Base-by-base conservation (phyloP, 495 filamentous ascomycete species). In the Geoglossum glabrum region DNA sequence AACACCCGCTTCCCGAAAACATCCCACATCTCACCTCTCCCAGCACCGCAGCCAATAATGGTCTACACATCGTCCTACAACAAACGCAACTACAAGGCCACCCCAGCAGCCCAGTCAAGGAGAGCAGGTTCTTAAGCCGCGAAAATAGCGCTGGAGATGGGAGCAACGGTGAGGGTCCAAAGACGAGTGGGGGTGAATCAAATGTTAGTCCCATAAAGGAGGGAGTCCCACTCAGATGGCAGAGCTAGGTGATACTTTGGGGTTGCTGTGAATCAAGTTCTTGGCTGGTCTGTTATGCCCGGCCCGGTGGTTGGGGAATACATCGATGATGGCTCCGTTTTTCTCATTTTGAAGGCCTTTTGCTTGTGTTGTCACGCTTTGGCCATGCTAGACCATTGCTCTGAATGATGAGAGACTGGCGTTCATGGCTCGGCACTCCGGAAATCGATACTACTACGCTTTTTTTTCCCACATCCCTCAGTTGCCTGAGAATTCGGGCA, bases 1-100 rank as follows among this genome's bases (percentile, higher is more conserved):
- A 93, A 69, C 92, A 98, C 70, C 92, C 92, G 31, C 80, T 89
- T 54, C 92, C 92, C 57, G 90, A 98, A 70, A 85, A 94, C 72
- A 98, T 98, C 73, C 92, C 92, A 27, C 92, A 98, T 70, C 75
- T 90, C 59, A 81, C 85, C 36, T 86, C 85, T 45, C 82, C 85
- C 26, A 69, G 71, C 62, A 59, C 61, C 55, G 62, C 74, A 55
- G 61, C 63, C 26, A 62, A 65, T 11, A 64, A 64, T 55, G 65
- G 66, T 60, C 70, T 75, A 28, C 75, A 74, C 43, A 70, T 70
- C 21, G 25, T 51, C 13, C 26, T 30, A 27, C 27, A 33, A 31
- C 46, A 11, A 50, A 45, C 49, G 13, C 74, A 73, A 47, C 66
- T 71, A 54, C 69, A 73, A 60, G 33, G 63, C 71, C 40, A 25